Evolutionary conservation across 768 basidiomycete genomes (phyloP), one percentile per base, ranked within the genome.

Genomic region (Termitomyces sp.): DNA sequence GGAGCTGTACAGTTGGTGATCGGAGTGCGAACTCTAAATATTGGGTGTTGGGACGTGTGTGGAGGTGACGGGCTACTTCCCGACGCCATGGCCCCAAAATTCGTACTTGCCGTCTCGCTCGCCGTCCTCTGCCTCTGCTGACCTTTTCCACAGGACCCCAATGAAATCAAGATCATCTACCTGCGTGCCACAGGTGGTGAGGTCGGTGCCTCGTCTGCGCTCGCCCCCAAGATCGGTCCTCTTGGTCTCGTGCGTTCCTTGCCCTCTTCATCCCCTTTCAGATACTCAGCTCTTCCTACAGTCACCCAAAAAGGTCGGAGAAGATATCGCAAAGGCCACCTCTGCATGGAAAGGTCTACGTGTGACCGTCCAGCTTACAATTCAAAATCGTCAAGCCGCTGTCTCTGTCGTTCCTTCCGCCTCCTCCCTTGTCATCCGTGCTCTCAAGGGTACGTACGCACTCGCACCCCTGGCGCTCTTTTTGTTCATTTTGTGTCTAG

Each of bases 281-380:
- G 36, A 37, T 53, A 12, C 63, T 69, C 57, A 70, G 34, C 36
- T 51, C 54, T 29, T 39, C 2, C 24, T 57, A 50, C 65, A 98
- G 97, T 98, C 97, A 58, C 97, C 97, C 67, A 99, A 99, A 82
- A 98, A 98, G 81, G 97, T 99, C 76, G 97, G 97, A 78, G 97
- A 99, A 92, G 97, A 99, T 78, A 99, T 99, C 72, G 97, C 97
- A 67, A 99, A 99, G 76, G 96, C 96, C 58, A 99, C 97, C 59
- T 84, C 87, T 48, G 88, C 87, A 72, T 99, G 97, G 97, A 99
- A 99, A 78, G 97, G 97, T 79, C 92, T 98, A 71, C 93, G 95
- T 61, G 96, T 99, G 59, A 98, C 97, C 64, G 94, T 98, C 64
- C 94, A 98, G 76, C 86, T 98, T 60, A 98, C 96, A 59, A 98